Evolutionary conservation across 768 basidiomycete genomes (phyloP).

Genomic region (Nidula microcarpa): DNA sequence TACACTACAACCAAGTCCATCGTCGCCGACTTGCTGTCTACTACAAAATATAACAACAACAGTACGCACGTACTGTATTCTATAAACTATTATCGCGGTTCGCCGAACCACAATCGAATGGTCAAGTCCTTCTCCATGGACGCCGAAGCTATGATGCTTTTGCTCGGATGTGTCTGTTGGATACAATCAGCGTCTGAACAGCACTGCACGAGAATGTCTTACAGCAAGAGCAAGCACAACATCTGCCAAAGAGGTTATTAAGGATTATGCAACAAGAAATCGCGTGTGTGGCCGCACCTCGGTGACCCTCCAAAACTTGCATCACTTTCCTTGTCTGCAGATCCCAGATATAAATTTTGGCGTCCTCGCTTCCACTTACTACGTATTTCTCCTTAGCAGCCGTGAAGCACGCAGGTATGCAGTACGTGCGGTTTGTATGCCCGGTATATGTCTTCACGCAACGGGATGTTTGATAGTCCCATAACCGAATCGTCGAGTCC

Average conservation of each 20-base stretch:
- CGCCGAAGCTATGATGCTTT: slow-evolving; percentile 80
- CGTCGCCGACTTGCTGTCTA: too few relatives aligned
- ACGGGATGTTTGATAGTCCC: slow-evolving; percentile 89
- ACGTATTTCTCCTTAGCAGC: slow-evolving; percentile 64
- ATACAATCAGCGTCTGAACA: not conserved
- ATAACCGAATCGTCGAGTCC: slow-evolving; percentile 90
- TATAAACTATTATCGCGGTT: too few relatives aligned
- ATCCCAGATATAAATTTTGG: slow-evolving; percentile 87
- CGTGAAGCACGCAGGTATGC: slow-evolving; percentile 66
- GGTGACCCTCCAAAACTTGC: slow-evolving; percentile 76
- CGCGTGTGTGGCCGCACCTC: slow-evolving; percentile 54
- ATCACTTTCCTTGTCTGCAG: slow-evolving; percentile 75
- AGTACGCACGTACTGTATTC: too few relatives aligned
- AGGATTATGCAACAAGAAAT: too few relatives aligned
- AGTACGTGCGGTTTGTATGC: slow-evolving; percentile 83
- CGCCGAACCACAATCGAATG: slow-evolving; percentile 78
- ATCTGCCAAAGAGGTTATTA: slow-evolving; percentile 24
- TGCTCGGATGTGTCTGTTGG: slow-evolving; percentile 70
- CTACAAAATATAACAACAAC: too few relatives aligned
- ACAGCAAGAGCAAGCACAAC: slow-evolving; percentile 80
- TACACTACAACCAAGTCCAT: too few relatives aligned
- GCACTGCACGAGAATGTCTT: slow-evolving; percentile 17
- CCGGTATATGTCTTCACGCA: slow-evolving; percentile 93
- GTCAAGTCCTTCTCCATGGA: slow-evolving; percentile 86
- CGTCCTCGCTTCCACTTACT: slow-evolving; percentile 88